Evolutionary conservation across 805 yeast species (phyloP).

Genomic region (Suhomyces pyralidae): DNA sequence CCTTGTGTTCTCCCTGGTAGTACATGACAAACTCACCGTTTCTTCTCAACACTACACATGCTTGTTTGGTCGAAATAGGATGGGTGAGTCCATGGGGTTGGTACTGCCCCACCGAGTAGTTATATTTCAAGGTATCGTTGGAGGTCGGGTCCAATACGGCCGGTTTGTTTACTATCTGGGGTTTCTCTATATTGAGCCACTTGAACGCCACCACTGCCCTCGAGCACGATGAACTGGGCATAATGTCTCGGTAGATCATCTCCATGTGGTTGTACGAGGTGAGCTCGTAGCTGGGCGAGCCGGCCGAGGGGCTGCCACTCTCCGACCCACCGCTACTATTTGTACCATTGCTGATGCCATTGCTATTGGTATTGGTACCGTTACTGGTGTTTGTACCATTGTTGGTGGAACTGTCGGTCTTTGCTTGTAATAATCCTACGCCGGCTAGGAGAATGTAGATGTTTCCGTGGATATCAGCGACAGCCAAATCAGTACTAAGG

Average conservation of each 20-base stretch:
- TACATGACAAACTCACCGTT: constrained; percentile 60
- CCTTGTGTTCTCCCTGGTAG: constrained; percentile 62
- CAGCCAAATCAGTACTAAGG: constrained; percentile 76
- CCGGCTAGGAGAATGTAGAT: constrained; percentile 42
- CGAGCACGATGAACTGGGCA: constrained; percentile 11
- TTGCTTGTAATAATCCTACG: constrained; percentile 36
- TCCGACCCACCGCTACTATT: not conserved
- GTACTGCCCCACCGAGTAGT: constrained; percentile 58
- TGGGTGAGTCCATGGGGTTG: constrained; percentile 62
- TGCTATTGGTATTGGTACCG: not conserved
- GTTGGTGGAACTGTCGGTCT: constrained; percentile 5
- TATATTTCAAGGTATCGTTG: constrained; percentile 26
- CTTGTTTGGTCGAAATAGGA: constrained; percentile 66
- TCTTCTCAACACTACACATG: constrained; percentile 62
- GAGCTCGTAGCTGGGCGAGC: constrained; percentile 41
- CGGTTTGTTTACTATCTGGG: constrained; percentile 57
- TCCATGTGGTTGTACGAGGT: constrained; percentile 47
- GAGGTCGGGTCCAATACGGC: constrained; percentile 38
- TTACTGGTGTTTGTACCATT: not conserved
- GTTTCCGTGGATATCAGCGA: constrained; percentile 70
- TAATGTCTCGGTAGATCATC: constrained; percentile 44
- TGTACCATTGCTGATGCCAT: not conserved
- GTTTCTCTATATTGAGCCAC: constrained; percentile 77
- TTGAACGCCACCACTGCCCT: constrained; percentile 47
- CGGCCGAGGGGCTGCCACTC: not conserved